A percentile compares a stretch with the other conserved stretches of the same genome.
These are phyloP conservation scores for Saccharomycopsis malanga DNA, from an alignment of 805 yeast genomes.

Conservation along the genomic window DNA sequence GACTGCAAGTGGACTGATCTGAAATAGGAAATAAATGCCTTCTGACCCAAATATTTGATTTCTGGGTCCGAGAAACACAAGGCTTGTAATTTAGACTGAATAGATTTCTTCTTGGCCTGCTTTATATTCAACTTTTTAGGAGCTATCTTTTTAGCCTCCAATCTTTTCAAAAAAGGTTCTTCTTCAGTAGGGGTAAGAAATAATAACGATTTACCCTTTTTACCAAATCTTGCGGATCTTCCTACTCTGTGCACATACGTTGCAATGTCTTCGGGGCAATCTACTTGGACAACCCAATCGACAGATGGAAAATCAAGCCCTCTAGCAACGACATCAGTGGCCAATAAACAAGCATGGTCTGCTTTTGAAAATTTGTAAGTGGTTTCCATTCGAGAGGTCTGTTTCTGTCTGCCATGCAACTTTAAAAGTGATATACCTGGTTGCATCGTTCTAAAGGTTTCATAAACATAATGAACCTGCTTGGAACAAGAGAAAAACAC, in stretches of 20 bases:
- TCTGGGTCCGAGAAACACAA: slow-evolving; percentile 88
- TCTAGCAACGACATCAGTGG: slow-evolving; percentile 88
- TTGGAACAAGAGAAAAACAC: slow-evolving; percentile 84
- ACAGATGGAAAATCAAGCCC: slow-evolving; percentile 90
- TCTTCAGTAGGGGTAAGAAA: slow-evolving; percentile 83
- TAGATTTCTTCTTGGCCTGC: slow-evolving; percentile 61
- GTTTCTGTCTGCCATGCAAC: slow-evolving; percentile 85
- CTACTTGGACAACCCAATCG: slow-evolving; percentile 91
- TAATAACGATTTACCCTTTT: slow-evolving; percentile 72
- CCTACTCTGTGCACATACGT: slow-evolving; percentile 92
- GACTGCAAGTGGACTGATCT: slow-evolving; percentile 79
- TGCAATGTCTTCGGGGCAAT: slow-evolving; percentile 84
- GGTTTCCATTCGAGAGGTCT: slow-evolving; percentile 80
- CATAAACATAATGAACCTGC: slow-evolving; percentile 86
- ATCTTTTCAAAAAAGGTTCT: slow-evolving; percentile 59
- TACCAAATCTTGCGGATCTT: slow-evolving; percentile 81
- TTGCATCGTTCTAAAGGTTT: slow-evolving; percentile 75
- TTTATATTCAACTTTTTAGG: slow-evolving; percentile 69
- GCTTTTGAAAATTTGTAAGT: slow-evolving; percentile 71
- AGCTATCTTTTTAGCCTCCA: slow-evolving; percentile 58
- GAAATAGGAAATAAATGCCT: slow-evolving; percentile 89
- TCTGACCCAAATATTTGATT: slow-evolving; percentile 87
- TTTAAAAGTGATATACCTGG: slow-evolving; percentile 88
- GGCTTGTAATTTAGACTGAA: slow-evolving; percentile 79
- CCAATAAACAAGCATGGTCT: slow-evolving; percentile 73